Evolutionary conservation across 352 stramenopile species (phyloP), one percentile per base, ranked within the genome.

Genomic region (Pythium phragmitis): DNA sequence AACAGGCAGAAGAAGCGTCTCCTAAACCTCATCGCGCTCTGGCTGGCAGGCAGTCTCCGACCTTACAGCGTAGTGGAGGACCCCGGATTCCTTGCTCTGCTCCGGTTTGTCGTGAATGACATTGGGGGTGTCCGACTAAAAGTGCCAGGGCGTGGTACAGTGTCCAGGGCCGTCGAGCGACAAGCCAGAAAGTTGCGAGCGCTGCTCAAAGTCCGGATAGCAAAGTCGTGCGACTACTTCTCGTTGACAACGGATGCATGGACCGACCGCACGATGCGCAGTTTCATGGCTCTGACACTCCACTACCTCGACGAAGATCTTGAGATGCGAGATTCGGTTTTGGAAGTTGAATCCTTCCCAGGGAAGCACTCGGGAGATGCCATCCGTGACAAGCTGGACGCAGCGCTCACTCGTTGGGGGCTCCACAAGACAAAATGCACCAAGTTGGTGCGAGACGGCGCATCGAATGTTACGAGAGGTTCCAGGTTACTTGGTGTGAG

Each of bases 221-320:
- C n/a, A 2, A 54, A 60, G 21, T 2, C 3, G 19, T 57, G 45
- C 11, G 19, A 54, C 5, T 50, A 48, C 36, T 68, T 48, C 36
- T 49, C 30, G 4, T 7, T 68, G 14, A 68, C 61, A 8, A 68
- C 61, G 3, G 55, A 69, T 39, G 33, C 45, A 23, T 69, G 63
- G 63, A 69, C 63, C 1, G 63, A 69, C 39, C 16, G 54, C 30
- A 34, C 19, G 5, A 53, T 60, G 48, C 34, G 63, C 23, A 49
- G 46, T 19, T 69, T 54, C 43, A 56, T 65, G 2, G 28, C 37
- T 16, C 14, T 64, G 1, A 69, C 63, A 11, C 14, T 68, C 3
- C 62, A 64, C 23, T 69, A 65, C 43, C 3, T 69, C 26, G 55
- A 69, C 19, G 19, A 36, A 1, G 16, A 60, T 14, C 61, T 67